Evolutionary conservation across 768 basidiomycete genomes (phyloP).

Genomic region (Pholiota microspora): DNA sequence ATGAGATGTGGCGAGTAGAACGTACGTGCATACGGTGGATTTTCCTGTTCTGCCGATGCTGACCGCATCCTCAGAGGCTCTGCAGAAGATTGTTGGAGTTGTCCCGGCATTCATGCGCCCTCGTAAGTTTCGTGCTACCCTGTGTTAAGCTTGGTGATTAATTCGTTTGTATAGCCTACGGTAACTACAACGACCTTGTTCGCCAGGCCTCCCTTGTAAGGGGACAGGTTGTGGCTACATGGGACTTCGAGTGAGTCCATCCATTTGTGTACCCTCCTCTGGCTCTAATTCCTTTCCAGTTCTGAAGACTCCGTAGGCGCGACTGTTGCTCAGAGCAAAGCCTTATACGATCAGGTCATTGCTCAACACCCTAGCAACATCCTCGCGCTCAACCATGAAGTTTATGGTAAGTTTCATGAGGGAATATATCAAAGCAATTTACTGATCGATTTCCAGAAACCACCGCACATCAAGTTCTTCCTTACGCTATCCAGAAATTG

Average conservation of each 20-base stretch:
- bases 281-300: conserved; percentile 19
- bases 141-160: neutral
- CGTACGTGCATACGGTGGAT: conserved; percentile 24
- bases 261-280: neutral
- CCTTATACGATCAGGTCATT: conserved; percentile 27
- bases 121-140: conserved; percentile 24
- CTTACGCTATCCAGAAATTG: conserved; percentile 34
- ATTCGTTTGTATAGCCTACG: conserved; percentile 31
- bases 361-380: conserved; percentile 30
- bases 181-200: conserved; percentile 47
- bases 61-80: conserved; percentile 30
- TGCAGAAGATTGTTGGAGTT: conserved; percentile 40
- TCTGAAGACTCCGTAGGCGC: conserved; percentile 38
- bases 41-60: neutral
- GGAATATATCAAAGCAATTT: neutral
- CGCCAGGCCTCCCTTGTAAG: conserved; percentile 32
- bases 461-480: conserved; percentile 37
- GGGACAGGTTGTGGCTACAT: conserved; percentile 35
- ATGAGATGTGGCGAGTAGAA: conserved; percentile 45
- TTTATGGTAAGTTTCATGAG: conserved; percentile 24
- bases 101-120: conserved; percentile 48
- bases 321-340: conserved; percentile 29
- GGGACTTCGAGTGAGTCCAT: conserved; percentile 36
- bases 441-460: conserved; percentile 24
- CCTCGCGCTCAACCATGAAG: conserved; percentile 43